Evolutionary conservation across 2,329 filamentous ascomycete species (phyloP), one percentile per base, ranked within the genome.

Genomic region (Raffaelea arxii): DNA sequence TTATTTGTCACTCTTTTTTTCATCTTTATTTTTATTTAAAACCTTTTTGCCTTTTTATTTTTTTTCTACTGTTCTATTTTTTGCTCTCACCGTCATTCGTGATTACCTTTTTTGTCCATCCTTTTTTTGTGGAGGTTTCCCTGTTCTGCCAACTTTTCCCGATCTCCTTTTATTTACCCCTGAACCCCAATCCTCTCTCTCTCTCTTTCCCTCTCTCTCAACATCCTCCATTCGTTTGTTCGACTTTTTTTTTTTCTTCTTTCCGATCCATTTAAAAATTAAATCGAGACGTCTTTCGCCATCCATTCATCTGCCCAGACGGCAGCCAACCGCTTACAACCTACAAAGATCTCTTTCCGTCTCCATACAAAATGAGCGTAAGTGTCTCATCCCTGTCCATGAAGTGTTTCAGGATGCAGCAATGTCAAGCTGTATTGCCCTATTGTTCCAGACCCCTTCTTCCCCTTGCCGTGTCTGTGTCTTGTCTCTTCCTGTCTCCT

Each of bases 281-380:
- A n/a, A n/a, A n/a, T 36, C 38, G 7, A 9, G 16, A 30, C 27
- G 9, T 16, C 27, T 27, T 30, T 27, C 19, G 11, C 25, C 38
- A 37, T 37, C 36, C 14, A 18, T 40, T 35, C 27, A 16, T 41
- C 38, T 30, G 9, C 9, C 27, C n/a, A n/a, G n/a, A n/a, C n/a
- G n/a, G n/a, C n/a, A n/a, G n/a, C n/a, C n/a, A n/a, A n/a, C n/a
- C n/a, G n/a, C n/a, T n/a, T n/a, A n/a, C n/a, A n/a, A n/a, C n/a
- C 27, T 30, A 30, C 27, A 9, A 16, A 16, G 9, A 9, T 30
- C 27, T 9, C 27, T 16, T 9, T 30, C 27, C 27, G 27, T 16
- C 27, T 30, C 27, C 27, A 30, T 30, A 5, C 60, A 70, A 59
- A 53, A 74, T 74, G 70, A 73, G 69, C 63, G 70, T 74, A 61